A percentile compares a stretch with the other conserved stretches of the same genome.
phyloP scores from a whole-genome alignment of 306 rosid genomes.

The Cicer arietinum region DNA sequence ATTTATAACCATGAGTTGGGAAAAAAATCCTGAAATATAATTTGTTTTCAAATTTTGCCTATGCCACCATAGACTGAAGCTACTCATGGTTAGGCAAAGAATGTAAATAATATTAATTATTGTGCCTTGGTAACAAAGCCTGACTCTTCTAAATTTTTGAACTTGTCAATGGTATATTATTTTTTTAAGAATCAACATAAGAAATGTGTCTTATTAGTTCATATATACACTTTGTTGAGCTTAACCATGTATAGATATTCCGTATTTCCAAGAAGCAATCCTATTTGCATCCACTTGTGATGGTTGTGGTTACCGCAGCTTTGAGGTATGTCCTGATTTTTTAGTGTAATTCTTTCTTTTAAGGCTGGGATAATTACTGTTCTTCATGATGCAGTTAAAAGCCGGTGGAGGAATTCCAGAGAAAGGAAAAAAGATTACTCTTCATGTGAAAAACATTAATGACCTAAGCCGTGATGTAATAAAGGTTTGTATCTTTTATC shows the following conservation, averaged over 20 bases:
- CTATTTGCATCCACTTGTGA: conserved; percentile 95
- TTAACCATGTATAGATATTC: conserved; percentile 72
- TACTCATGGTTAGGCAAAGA: too few relatives aligned
- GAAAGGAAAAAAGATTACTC: conserved; percentile 76
- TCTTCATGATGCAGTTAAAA: conserved; percentile 69
- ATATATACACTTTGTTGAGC: conserved; percentile 46
- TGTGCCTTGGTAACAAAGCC: too few relatives aligned
- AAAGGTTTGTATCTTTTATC: conserved; percentile 61
- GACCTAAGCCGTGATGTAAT: conserved; percentile 92
- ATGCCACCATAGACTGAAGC: too few relatives aligned
- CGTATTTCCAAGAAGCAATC: conserved; percentile 90
- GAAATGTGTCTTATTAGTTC: not conserved
- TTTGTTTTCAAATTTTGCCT: too few relatives aligned
- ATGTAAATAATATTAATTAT: too few relatives aligned
- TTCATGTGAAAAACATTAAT: conserved; percentile 56
- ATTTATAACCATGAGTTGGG: too few relatives aligned
- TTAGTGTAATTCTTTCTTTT: conserved; percentile 16
- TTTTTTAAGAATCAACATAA: too few relatives aligned
- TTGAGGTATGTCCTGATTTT: conserved; percentile 72
- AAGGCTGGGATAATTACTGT: conserved; percentile 31
- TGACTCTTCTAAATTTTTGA: too few relatives aligned
- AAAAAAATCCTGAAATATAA: too few relatives aligned
- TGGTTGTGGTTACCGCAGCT: conserved; percentile 87
- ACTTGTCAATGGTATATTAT: too few relatives aligned
- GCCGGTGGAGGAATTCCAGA: conserved; percentile 87